Percentiles rank a stretch among this genome's conserved stretches.
Conservation (phyloP, 441 rosid genomes). For the Cnidoscolus chayamansa region DNA sequence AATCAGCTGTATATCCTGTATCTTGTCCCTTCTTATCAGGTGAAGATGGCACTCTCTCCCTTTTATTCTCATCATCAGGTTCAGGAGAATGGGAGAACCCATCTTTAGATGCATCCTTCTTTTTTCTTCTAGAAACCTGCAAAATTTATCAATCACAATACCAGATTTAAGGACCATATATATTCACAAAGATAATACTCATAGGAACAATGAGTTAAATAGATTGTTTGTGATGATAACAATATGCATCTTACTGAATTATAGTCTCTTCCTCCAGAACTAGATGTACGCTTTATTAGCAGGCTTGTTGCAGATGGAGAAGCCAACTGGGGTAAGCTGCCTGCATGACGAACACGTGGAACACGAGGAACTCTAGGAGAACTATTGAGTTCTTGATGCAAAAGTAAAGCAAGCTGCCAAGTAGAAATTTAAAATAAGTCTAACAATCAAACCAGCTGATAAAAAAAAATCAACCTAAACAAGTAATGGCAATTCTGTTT, state of each 20-base stretch:
- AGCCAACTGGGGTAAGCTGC: slow-evolving; percentile 69
- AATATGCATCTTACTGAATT: slow-evolving; percentile 46
- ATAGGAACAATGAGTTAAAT: background rate
- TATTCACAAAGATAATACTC: background rate
- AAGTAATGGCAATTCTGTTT: background rate
- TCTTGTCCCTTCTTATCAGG: slow-evolving; percentile 62
- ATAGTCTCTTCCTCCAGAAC: slow-evolving; percentile 74
- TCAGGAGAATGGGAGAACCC: slow-evolving; percentile 41
- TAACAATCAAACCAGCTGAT: background rate
- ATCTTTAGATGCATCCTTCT: slow-evolving; percentile 68
- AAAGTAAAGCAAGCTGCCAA: slow-evolving; percentile 83
- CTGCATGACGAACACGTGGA: slow-evolving; percentile 86
- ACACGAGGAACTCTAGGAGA: slow-evolving; percentile 98
- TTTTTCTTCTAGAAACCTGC: slow-evolving; percentile 76
- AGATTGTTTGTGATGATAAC: background rate
- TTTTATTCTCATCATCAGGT: slow-evolving; percentile 57
- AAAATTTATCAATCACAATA: slow-evolving; percentile 19
- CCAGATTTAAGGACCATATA: slow-evolving; percentile 16
- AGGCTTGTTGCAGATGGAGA: slow-evolving; percentile 66
- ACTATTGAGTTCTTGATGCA: slow-evolving; percentile 98
- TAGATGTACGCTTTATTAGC: slow-evolving; percentile 64
- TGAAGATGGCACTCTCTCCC: slow-evolving; percentile 47
- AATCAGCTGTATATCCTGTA: slow-evolving; percentile 39
- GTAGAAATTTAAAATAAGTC: background rate
- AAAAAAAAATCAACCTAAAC: background rate